A percentile compares a stretch with the other conserved stretches of the same genome.
These are phyloP conservation scores for Rubia yunnanensis DNA, from an alignment of 257 asterid species.

Conservation along the genomic window DNA sequence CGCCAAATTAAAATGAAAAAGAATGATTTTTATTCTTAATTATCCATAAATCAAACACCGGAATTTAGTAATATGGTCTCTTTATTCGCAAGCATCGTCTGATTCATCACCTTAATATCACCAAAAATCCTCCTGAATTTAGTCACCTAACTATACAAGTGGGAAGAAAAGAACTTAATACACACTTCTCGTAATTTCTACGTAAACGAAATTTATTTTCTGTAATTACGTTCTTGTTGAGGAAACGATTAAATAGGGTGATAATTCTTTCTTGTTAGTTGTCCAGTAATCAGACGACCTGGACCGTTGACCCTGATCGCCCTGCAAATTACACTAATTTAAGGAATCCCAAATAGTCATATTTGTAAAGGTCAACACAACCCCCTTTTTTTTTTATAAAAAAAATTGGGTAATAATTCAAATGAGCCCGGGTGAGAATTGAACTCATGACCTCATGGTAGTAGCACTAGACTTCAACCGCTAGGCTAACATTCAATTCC, in stretches of 20 bases:
- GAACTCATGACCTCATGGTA: too few relatives aligned
- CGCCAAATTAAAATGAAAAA: too few relatives aligned
- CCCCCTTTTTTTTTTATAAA: too few relatives aligned
- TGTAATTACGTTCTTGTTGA: not conserved
- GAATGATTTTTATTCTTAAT: too few relatives aligned
- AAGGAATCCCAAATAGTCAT: not conserved
- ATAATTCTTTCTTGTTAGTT: not conserved
- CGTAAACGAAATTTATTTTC: not conserved
- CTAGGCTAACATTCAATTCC: too few relatives aligned
- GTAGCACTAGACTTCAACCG: too few relatives aligned
- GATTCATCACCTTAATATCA: not conserved
- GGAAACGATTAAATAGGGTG: not conserved
- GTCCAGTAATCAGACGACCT: not conserved
- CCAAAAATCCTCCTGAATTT: not conserved
- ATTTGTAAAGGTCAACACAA: conserved; percentile 5
- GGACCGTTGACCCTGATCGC: not conserved
- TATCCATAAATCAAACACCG: too few relatives aligned
- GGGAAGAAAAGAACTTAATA: not conserved
- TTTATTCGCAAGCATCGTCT: conserved; percentile 4
- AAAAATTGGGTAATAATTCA: too few relatives aligned
- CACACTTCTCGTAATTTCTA: not conserved
- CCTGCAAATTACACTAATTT: not conserved
- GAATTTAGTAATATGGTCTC: not conserved
- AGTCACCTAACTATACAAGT: too few relatives aligned
- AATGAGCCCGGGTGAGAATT: too few relatives aligned